Evolutionary conservation across 2,329 filamentous ascomycete genomes (phyloP).

Genomic region (Aspergillus pseudoviridinutans): DNA sequence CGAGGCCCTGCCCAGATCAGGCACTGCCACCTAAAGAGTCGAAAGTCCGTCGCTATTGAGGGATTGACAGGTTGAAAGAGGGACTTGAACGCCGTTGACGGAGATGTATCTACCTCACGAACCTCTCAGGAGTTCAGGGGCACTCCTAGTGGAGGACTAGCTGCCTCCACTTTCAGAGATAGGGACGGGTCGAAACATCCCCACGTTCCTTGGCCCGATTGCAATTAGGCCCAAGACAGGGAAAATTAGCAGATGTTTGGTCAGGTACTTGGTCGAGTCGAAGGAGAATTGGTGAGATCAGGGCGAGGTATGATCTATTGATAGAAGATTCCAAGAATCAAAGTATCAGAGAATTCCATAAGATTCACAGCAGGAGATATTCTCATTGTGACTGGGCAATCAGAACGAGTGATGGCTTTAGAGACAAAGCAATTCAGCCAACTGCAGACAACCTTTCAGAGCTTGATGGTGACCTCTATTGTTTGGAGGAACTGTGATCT

Average conservation of each 20-base stretch:
- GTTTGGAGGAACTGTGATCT: too few relatives aligned
- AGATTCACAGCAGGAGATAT: not conserved
- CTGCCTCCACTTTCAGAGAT: conserved; percentile 11
- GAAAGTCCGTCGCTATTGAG: not conserved
- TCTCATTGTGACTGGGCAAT: not conserved
- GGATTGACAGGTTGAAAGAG: not conserved
- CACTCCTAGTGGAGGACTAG: conserved; percentile 14
- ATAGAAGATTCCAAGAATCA: not conserved
- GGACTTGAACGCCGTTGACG: not conserved
- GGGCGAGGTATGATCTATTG: not conserved
- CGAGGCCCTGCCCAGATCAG: not conserved
- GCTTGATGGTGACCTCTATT: not conserved
- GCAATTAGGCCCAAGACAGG: not conserved
- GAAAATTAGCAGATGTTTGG: not conserved
- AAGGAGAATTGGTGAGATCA: not conserved
- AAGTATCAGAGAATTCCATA: not conserved
- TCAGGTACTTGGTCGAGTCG: not conserved
- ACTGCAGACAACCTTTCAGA: not conserved
- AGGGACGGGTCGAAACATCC: conserved; percentile 5
- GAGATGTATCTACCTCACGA: conserved; percentile 7
- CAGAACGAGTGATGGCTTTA: not conserved
- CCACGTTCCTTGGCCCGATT: conserved; percentile 11
- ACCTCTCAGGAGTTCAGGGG: conserved; percentile 24
- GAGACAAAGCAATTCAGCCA: not conserved
- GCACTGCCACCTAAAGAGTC: not conserved